These are phyloP conservation scores for Tranzscheliella williamsii DNA, from an alignment of 1,284 basidiomycete species.

Conservation along the genomic window DNA sequence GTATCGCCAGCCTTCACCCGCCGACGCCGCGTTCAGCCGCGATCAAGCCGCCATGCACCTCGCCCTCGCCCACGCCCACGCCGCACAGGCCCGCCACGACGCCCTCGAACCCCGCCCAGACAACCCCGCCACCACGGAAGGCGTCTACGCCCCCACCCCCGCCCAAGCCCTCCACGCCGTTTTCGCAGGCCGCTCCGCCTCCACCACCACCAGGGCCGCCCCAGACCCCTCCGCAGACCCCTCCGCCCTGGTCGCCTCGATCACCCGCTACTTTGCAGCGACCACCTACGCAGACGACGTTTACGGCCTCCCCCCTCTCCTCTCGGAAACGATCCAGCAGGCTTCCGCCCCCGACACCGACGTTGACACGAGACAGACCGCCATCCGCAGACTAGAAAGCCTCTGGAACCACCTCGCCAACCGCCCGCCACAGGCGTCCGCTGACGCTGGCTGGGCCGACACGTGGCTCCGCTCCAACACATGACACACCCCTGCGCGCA, in stretches of 20 bases:
- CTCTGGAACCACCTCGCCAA: slow-evolving; percentile 28
- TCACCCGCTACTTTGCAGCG: slow-evolving; percentile 14
- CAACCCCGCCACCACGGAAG: slow-evolving; percentile 9
- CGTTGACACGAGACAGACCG: slow-evolving; percentile 11
- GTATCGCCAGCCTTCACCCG: slow-evolving; percentile 23
- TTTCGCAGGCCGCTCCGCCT: slow-evolving; percentile 3
- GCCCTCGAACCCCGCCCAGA: slow-evolving; percentile 17
- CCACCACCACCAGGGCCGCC: not conserved
- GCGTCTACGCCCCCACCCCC: slow-evolving; percentile 27
- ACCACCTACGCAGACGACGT: slow-evolving; percentile 24
- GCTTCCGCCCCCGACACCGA: not conserved
- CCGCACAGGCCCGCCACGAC: slow-evolving; percentile 13
- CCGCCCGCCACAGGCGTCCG: not conserved
- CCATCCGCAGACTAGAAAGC: slow-evolving; percentile 22
- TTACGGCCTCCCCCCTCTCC: slow-evolving; percentile 7
- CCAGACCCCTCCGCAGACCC: not conserved
- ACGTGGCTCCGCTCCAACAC: slow-evolving; percentile 22
- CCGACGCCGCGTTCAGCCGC: slow-evolving; percentile 11
- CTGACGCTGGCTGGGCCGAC: slow-evolving; percentile 15
- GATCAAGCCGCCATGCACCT: slow-evolving; percentile 28
- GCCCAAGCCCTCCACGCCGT: slow-evolving; percentile 9
- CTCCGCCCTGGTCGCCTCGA: slow-evolving; percentile 5
- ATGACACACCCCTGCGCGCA: not conserved
- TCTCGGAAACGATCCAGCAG: slow-evolving; percentile 20
- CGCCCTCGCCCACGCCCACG: slow-evolving; percentile 13